Evolutionary conservation across 2,329 filamentous ascomycete genomes (phyloP), one percentile per base, ranked within the genome.

Genomic region (Calonectria crousiana): DNA sequence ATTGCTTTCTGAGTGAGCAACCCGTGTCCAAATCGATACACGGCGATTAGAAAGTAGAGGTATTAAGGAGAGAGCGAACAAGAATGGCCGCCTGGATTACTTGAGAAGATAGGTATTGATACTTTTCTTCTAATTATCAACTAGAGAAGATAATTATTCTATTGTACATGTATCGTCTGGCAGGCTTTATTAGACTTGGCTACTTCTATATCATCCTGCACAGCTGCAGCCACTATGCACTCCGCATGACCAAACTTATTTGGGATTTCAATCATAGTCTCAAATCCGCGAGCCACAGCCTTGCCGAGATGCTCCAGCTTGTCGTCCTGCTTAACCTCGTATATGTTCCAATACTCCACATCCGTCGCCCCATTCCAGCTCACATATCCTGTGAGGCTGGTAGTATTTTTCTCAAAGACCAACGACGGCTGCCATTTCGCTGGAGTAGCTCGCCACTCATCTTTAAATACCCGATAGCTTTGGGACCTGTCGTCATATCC

Each of bases 331-430:
- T 76, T 69, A 0, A 75, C 41, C 0, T 66, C 13, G 34, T 81
- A 81, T 0, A 81, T 52, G 11, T 79, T 79, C 75, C 79, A 81
- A 1, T 60, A 14, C 1, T 80, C 75, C 2, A 81, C 75, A 3
- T 81, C 80, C 0, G 80, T 81, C 3, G 78, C 80, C 0, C 80
- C 80, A 44, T 81, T 81, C 80, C 80, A 81, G 64, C 76, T 79
- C 1, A 81, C 76, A 23, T 76, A 81, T 5, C 75, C 78, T 1
- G 69, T 49, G 0, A 76, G 38, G 0, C 41, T 38, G 0, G 69
- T 66, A 0, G 26, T n/a, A 0, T 23, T 52, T 41, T 72, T 75
- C 16, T 81, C 78, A 0, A 79, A 16, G 0, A 76, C 76, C 1
- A 81, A 67, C 0, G 75, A 60, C 0, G 79, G 79, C 0, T 51